These are phyloP conservation scores for Chenopodium suecicum DNA, from an alignment of 148 eudicot species.

Conservation along the genomic window DNA sequence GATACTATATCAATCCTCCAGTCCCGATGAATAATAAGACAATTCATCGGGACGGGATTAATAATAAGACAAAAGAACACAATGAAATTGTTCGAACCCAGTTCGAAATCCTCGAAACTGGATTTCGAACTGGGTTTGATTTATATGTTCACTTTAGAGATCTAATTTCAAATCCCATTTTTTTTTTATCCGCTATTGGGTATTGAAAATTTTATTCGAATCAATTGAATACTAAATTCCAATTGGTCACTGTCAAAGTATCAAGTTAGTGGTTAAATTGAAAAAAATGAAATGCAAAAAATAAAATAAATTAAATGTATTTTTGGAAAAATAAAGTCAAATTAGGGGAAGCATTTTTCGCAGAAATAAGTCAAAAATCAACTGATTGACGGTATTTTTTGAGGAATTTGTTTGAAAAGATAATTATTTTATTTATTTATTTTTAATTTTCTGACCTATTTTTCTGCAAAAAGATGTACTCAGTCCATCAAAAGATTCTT, in stretches of 20 bases:
- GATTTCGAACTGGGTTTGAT: background rate
- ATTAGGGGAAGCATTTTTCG: background rate
- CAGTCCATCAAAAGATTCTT: conserved; percentile 21
- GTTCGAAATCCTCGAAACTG: too few relatives aligned
- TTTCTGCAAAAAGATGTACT: conserved; percentile 5
- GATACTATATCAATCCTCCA: too few relatives aligned
- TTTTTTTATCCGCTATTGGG: background rate
- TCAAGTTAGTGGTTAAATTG: too few relatives aligned
- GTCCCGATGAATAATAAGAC: too few relatives aligned
- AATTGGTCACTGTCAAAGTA: background rate
- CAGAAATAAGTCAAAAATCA: background rate
- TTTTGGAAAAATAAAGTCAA: background rate
- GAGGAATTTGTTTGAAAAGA: background rate
- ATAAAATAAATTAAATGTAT: too few relatives aligned
- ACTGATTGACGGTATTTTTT: background rate
- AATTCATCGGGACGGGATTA: too few relatives aligned
- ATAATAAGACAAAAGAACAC: too few relatives aligned
- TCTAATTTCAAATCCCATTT: background rate
- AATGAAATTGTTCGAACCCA: too few relatives aligned
- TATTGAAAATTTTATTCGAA: background rate
- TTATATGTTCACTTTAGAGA: background rate
- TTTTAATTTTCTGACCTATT: background rate
- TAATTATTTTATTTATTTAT: background rate
- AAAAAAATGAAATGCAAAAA: too few relatives aligned
- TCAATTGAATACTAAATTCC: background rate